Conservation (phyloP, 2,329 filamentous ascomycete species). For the Aspergillus eucalypticola region DNA sequence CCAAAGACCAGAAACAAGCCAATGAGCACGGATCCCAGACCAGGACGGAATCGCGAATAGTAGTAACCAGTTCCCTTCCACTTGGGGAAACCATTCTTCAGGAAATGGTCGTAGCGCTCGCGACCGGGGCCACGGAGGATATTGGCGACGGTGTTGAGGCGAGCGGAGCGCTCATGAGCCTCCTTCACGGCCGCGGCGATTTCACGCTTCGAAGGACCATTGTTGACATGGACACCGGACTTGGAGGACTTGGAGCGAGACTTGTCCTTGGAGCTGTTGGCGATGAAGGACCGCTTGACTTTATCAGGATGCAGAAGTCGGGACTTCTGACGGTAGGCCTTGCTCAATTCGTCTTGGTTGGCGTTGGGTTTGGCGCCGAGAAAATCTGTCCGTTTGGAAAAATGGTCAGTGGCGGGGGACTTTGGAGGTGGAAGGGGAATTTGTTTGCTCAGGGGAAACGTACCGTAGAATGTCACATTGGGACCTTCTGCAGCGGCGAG, state of each 20-base stretch:
- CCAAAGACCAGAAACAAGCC: constrained; percentile 82
- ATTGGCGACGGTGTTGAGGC: constrained; percentile 79
- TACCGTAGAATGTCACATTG: constrained; percentile 82
- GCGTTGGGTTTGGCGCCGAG: constrained; percentile 73
- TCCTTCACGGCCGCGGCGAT: constrained; percentile 76
- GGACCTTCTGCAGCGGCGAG: constrained; percentile 72
- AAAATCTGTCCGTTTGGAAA: constrained; percentile 59
- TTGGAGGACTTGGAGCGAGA: constrained; percentile 55
- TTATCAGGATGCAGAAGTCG: constrained; percentile 90
- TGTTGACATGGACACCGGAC: constrained; percentile 65
- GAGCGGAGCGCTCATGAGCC: constrained; percentile 79
- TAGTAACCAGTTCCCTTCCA: constrained; percentile 99
- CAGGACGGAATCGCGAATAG: constrained; percentile 90
- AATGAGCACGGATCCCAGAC: constrained; percentile 77
- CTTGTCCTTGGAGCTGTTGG: constrained; percentile 63
- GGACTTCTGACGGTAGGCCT: constrained; percentile 88
- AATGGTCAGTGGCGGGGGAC: constrained; percentile 6
- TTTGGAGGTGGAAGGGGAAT: not conserved
- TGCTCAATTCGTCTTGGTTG: constrained; percentile 83
- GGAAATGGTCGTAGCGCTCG: constrained; percentile 91
- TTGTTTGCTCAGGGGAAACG: constrained; percentile 3
- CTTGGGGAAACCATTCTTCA: constrained; percentile 86
- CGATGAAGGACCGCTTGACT: constrained; percentile 78
- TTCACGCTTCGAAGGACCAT: constrained; percentile 71
- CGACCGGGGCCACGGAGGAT: constrained; percentile 79